A percentile compares a stretch with the other conserved stretches of the same genome.
These are phyloP conservation scores for Metrosideros polymorpha DNA, from an alignment of 441 rosid genomes.

Conservation along the genomic window DNA sequence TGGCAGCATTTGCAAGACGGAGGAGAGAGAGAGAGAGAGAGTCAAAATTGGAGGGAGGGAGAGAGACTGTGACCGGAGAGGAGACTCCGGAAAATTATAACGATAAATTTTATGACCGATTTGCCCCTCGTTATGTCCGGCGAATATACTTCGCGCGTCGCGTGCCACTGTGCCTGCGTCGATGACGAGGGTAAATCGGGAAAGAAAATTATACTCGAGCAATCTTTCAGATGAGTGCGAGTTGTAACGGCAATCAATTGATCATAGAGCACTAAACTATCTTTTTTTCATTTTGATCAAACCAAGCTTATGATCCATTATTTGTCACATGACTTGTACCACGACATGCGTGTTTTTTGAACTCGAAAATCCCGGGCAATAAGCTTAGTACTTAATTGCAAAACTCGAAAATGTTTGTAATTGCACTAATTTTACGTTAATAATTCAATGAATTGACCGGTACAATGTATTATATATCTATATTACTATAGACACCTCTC, in stretches of 20 bases:
- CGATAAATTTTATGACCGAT: background rate
- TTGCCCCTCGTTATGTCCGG: background rate
- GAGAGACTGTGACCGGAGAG: background rate
- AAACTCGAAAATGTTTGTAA: background rate
- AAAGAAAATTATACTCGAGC: background rate
- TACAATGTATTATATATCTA: background rate
- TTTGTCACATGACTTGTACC: background rate
- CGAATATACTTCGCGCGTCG: background rate
- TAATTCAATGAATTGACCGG: accelerated
- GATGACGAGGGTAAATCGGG: background rate
- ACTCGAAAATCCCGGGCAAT: too few species aligned
- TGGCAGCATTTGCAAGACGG: background rate
- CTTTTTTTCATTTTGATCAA: background rate
- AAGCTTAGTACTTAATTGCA: background rate
- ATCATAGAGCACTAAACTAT: background rate
- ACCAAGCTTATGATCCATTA: background rate
- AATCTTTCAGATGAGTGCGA: background rate
- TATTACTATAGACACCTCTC: background rate
- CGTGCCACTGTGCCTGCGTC: background rate
- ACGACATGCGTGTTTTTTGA: too few species aligned
- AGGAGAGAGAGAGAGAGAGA: background rate
- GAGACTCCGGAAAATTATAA: background rate
- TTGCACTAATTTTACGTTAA: background rate
- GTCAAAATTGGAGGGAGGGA: slow-evolving; percentile 1
- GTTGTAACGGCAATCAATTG: background rate